phyloP scores from a whole-genome alignment of 192 early-diverging fungal genomes.

The Helicostylum pulchrum region DNA sequence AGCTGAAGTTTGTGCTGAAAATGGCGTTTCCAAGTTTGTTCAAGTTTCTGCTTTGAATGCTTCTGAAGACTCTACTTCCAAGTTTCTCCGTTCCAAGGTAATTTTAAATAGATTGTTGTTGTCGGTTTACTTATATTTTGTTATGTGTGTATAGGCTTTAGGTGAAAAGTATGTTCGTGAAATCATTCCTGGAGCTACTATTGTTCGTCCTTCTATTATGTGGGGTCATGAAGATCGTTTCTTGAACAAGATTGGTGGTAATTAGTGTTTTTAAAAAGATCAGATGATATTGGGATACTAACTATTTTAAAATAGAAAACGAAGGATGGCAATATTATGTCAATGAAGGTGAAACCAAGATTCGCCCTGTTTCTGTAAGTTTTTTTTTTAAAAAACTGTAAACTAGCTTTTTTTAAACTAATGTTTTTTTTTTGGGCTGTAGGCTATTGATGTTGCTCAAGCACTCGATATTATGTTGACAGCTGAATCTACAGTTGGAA shows the following conservation, averaged over 20 bases:
- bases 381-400: too few relatives aligned
- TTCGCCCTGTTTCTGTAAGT: conserved; percentile 65
- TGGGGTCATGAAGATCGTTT: conserved; percentile 93
- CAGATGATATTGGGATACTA: background rate
- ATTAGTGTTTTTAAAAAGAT: background rate
- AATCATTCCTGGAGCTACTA: conserved; percentile 89
- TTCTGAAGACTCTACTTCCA: conserved; percentile 65
- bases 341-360: conserved; percentile 64
- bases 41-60: conserved; percentile 90
- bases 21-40: conserved; percentile 81
- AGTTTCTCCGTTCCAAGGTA: conserved; percentile 85
- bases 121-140: background rate
- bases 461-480: conserved; percentile 74
- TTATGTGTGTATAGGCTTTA: conserved; percentile 56
- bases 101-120: background rate
- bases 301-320: conserved; percentile 27
- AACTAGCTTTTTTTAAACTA: too few relatives aligned
- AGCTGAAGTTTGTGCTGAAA: conserved; percentile 74
- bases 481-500: conserved; percentile 71
- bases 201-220: conserved; percentile 87
- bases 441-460: conserved; percentile 83
- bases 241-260: conserved; percentile 82
- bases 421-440: too few relatives aligned
- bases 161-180: conserved; percentile 88
- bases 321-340: conserved; percentile 56